These are phyloP conservation scores for Alternaria ethzedia DNA, from an alignment of 2,329 filamentous ascomycete species.

Conservation along the genomic window DNA sequence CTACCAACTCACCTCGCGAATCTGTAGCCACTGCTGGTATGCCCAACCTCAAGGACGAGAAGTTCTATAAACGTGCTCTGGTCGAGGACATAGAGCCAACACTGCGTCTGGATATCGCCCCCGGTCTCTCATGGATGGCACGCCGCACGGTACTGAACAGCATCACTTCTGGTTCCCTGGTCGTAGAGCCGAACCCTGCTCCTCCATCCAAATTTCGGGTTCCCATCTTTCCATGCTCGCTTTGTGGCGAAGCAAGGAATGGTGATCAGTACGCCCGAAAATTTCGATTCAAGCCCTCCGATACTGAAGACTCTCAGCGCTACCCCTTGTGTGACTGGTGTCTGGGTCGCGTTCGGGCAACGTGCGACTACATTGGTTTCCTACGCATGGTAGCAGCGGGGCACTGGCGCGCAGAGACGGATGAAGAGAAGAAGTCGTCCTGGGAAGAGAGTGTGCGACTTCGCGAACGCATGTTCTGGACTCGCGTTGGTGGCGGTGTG, in stretches of 20 bases:
- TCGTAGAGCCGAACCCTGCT: conserved; percentile 76
- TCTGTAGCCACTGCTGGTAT: conserved; percentile 38
- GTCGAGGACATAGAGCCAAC: conserved; percentile 95
- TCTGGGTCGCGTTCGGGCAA: conserved; percentile 79
- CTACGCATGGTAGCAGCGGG: conserved; percentile 90
- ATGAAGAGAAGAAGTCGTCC: conserved; percentile 82
- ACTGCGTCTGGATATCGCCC: conserved; percentile 84
- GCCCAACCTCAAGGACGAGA: conserved; percentile 81
- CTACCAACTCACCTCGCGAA: conserved; percentile 47
- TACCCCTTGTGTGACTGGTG: conserved; percentile 93
- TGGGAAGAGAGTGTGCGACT: conserved; percentile 95
- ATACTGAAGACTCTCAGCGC: conserved; percentile 83
- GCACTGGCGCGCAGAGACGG: conserved; percentile 83
- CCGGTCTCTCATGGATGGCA: conserved; percentile 91
- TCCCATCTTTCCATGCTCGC: conserved; percentile 73
- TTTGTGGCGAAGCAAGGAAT: conserved; percentile 85
- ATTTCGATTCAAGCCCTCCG: conserved; percentile 87
- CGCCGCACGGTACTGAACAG: conserved; percentile 82
- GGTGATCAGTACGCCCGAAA: conserved; percentile 75
- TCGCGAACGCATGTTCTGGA: conserved; percentile 97
- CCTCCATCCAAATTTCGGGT: conserved; percentile 60
- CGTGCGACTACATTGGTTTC: conserved; percentile 92
- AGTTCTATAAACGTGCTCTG: conserved; percentile 90
- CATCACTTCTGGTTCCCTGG: conserved; percentile 82
- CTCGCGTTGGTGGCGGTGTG: conserved; percentile 88